Base-by-base conservation (phyloP, 2,329 filamentous ascomycete genomes). In the Botryotinia narcissicola region DNA sequence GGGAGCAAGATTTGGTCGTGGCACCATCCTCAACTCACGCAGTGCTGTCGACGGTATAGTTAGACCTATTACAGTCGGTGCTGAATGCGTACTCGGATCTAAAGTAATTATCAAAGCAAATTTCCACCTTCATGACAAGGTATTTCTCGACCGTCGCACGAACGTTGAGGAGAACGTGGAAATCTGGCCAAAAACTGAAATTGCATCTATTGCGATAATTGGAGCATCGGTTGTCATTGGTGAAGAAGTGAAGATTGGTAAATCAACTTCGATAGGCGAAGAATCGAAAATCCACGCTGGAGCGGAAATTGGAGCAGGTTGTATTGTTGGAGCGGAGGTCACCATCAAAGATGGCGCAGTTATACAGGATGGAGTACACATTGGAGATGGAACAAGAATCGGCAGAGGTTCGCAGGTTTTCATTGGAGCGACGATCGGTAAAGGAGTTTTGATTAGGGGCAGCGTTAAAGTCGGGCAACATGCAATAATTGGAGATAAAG, bases 251-350 rank as follows among this genome's bases (percentile, higher is more conserved):
- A 18, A 4, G 29, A 35, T 59, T 29, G 54, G 29, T 22, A 0
- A 4, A 35, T 18, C 14, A 22, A 35, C 29, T 12, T 22, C 18
- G 8, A 37, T 60, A 60, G 29, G 59, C 7, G 2, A 61, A 9
- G 0, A 3, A 0, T 20, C 35, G 1, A 14, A 25, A 0, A 61
- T 61, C 1, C 6, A 22, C 3, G 0, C 35, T 4, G 22, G 10
- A 14, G 59, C 18, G 9, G 3, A 14, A 0, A 40, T 61, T 40
- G 59, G 10, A 35, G 22, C 12, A 62, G 0, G 3, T n/a, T 37
- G 18, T 60, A 0, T 35, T 60, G 25, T 35, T 35, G 57, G 57
- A 16, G 32, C 8, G 18, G 8, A 0, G 7, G 35, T 42, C 9
- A 1, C 0, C 20, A 42, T 62, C 6, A 4, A 1, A 16, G 5